These are phyloP conservation scores for Dendrobium nobile DNA, from an alignment of 106 monocot genomes.

Conservation along the genomic window DNA sequence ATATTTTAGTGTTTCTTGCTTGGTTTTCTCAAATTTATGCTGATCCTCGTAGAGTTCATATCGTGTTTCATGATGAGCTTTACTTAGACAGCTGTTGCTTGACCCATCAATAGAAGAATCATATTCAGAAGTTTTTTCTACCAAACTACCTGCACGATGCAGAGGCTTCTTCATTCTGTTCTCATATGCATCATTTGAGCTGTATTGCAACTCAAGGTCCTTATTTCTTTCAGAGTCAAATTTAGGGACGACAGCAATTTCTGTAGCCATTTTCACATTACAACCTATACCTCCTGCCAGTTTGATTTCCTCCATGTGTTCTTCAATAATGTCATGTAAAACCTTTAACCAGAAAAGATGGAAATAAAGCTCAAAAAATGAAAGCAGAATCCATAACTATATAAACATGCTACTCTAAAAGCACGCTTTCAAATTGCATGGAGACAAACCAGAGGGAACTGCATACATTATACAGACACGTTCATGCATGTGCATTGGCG, in stretches of 20 bases:
- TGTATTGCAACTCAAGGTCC: constrained; percentile 5
- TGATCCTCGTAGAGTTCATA: constrained; percentile 8
- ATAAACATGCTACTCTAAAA: background rate
- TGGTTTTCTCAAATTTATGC: constrained; percentile 16
- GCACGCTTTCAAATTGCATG: background rate
- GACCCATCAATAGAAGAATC: constrained; percentile 13
- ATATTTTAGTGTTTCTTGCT: constrained; percentile 14
- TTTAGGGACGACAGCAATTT: background rate
- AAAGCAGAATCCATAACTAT: background rate
- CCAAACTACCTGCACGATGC: constrained; percentile 2
- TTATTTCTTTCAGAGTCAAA: constrained; percentile 1
- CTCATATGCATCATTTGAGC: constrained; percentile 11
- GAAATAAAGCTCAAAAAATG: background rate
- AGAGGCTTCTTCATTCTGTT: constrained; percentile 13
- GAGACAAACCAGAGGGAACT: background rate
- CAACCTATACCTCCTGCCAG: constrained; percentile 65
- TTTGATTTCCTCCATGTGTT: constrained; percentile 85
- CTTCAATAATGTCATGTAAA: constrained; percentile 84
- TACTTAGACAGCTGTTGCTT: background rate
- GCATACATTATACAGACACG: background rate
- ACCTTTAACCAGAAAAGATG: constrained; percentile 38
- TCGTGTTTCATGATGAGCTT: background rate
- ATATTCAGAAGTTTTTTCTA: constrained; percentile 9
- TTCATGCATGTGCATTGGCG: background rate
- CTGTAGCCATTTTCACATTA: constrained; percentile 24